Evolutionary conservation across 2,329 filamentous ascomycete species (phyloP).

Genomic region (Podosphaera aphanis): DNA sequence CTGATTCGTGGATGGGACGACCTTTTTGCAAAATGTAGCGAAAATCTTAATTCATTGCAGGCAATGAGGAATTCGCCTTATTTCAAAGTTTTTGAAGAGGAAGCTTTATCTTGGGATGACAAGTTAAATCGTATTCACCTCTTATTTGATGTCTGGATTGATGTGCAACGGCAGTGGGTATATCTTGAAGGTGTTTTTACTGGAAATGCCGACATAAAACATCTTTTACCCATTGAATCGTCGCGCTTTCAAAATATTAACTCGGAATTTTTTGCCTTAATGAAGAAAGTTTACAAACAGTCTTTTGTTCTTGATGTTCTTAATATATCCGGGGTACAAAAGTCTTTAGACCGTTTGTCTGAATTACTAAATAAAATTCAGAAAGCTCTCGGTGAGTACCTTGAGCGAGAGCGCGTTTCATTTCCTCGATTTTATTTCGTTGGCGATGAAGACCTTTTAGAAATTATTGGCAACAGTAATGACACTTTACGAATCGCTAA

Average conservation of each 20-base stretch:
- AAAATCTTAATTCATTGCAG: constrained; percentile 90
- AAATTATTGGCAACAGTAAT: constrained; percentile 99
- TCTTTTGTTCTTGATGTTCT: constrained; percentile 90
- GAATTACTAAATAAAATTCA: constrained; percentile 97
- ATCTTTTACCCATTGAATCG: constrained; percentile 85
- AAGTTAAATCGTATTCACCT: constrained; percentile 94
- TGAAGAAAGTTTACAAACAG: constrained; percentile 97
- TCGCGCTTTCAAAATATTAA: constrained; percentile 98
- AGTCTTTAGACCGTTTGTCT: constrained; percentile 84
- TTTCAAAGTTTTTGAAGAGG: constrained; percentile 97
- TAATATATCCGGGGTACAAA: constrained; percentile 85
- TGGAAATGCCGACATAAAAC: constrained; percentile 96
- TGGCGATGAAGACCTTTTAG: constrained; percentile 87
- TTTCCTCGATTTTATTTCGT: constrained; percentile 99
- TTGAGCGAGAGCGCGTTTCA: constrained; percentile 89
- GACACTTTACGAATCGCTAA: constrained; percentile 91
- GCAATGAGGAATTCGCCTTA: constrained; percentile 98
- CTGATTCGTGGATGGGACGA: constrained; percentile 97
- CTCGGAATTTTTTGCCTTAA: constrained; percentile 92
- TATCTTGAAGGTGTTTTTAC: constrained; percentile 98
- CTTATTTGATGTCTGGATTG: constrained; percentile 97
- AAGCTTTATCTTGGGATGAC: constrained; percentile 91
- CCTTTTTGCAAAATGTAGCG: constrained; percentile 91
- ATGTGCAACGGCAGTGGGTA: constrained; percentile 99
- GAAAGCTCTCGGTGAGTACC: constrained; percentile 91